Percentiles rank a stretch among this genome's conserved stretches.
Evolutionary conservation across 148 eudicot genomes (phyloP).

Genomic region (Bassia scoparia): DNA sequence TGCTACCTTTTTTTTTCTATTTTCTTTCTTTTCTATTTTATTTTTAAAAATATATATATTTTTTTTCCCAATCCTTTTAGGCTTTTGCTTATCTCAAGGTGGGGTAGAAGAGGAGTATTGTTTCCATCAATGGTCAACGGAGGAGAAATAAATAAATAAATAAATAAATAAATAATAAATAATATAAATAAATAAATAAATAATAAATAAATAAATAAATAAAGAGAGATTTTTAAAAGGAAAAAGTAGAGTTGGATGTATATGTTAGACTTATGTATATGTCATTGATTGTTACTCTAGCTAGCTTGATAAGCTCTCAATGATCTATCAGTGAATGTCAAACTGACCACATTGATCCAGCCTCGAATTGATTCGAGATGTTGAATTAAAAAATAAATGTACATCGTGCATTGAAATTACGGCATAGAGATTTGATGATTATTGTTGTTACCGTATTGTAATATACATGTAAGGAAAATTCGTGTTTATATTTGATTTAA

Average conservation of each 20-base stretch:
- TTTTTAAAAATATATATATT: neutral
- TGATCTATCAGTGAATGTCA: neutral
- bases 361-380: too few relatives aligned
- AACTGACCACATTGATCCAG: neutral
- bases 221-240: slow-evolving; percentile 12
- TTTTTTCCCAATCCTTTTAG: slow-evolving; percentile 31
- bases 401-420: too few relatives aligned
- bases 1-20: slow-evolving; percentile 20
- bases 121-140: slow-evolving; percentile 30
- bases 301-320: neutral
- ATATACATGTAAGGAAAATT: too few relatives aligned
- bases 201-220: too few relatives aligned
- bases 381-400: too few relatives aligned
- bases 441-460: too few relatives aligned
- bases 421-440: too few relatives aligned
- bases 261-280: neutral
- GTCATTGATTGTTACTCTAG: neutral
- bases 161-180: too few relatives aligned
- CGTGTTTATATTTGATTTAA: too few relatives aligned
- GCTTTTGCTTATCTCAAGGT: slow-evolving; percentile 65
- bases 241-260: neutral
- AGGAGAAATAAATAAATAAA: neutral
- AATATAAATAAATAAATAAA: neutral
- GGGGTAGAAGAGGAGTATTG: slow-evolving; percentile 41
- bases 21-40: slow-evolving; percentile 9